Conservation (phyloP, 768 basidiomycete species). For the Kwoniella newhampshirensis region DNA sequence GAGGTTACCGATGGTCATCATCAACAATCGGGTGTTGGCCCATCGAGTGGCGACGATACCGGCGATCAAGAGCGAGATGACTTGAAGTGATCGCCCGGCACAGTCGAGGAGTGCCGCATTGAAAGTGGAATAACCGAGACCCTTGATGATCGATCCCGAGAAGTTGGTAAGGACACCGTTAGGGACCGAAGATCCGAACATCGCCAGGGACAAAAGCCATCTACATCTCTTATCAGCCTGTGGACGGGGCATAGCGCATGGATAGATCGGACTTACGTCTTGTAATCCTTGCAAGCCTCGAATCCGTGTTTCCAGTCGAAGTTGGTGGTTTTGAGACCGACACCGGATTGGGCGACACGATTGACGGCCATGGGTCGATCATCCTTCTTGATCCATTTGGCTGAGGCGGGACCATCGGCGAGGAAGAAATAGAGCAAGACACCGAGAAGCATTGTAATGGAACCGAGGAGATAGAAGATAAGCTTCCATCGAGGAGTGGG, state of each 20-base stretch:
- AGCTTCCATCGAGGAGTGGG: slow-evolving; percentile 34
- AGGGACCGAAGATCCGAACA: slow-evolving; percentile 50
- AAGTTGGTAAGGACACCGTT: slow-evolving; percentile 54
- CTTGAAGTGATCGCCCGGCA: slow-evolving; percentile 52
- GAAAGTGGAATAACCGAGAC: slow-evolving; percentile 48
- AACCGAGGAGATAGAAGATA: slow-evolving; percentile 52
- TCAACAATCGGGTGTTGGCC: slow-evolving; percentile 46
- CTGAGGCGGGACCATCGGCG: slow-evolving; percentile 50
- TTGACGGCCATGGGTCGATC: slow-evolving; percentile 49
- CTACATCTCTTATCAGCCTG: neutral
- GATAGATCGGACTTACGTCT: slow-evolving; percentile 21
- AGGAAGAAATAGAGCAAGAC: slow-evolving; percentile 52
- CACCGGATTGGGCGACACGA: slow-evolving; percentile 50
- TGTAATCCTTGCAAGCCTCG: slow-evolving; percentile 46
- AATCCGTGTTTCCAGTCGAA: slow-evolving; percentile 47
- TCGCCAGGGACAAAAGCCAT: slow-evolving; percentile 50
- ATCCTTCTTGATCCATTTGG: slow-evolving; percentile 48
- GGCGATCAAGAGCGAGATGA: slow-evolving; percentile 53
- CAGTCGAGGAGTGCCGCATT: slow-evolving; percentile 53
- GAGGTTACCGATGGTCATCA: slow-evolving; percentile 50
- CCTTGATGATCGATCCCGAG: slow-evolving; percentile 52
- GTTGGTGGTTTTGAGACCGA: slow-evolving; percentile 50
- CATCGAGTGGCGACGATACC: slow-evolving; percentile 49
- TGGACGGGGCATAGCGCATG: no score
- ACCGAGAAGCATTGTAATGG: slow-evolving; percentile 49